Conservation (phyloP, 176 grass and related monocot genomes). For the Triticum aestivum region IWGSC_CS_RefSeq_v2.1 NC_057800.1:20644041-20644540, state of each 20-base stretch:
- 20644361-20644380: not conserved
- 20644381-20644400: not conserved
- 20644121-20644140: slow-evolving; percentile 77
- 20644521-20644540: slow-evolving; percentile 16
- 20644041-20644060: not conserved
- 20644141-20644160: slow-evolving; percentile 88
- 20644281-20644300: not conserved
- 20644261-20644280: not conserved
- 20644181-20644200: slow-evolving; percentile 96
- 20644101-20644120: slow-evolving; percentile 92
- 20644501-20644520: not conserved
- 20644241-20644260: slow-evolving; percentile 16
- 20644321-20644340: not conserved
- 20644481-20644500: not conserved
- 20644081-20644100: slow-evolving; percentile 81
- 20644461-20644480: not conserved
- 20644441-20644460: not conserved
- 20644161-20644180: slow-evolving; percentile 94
- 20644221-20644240: slow-evolving; percentile 99
- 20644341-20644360: not conserved
- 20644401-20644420: not conserved
- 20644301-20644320: not conserved
- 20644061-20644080: slow-evolving; percentile 8
- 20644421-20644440: not conserved
- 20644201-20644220: slow-evolving; percentile 93